A percentile compares a stretch with the other conserved stretches of the same genome.
phyloP scores from a whole-genome alignment of 257 asterid species.

The Henckelia pumila region DNA sequence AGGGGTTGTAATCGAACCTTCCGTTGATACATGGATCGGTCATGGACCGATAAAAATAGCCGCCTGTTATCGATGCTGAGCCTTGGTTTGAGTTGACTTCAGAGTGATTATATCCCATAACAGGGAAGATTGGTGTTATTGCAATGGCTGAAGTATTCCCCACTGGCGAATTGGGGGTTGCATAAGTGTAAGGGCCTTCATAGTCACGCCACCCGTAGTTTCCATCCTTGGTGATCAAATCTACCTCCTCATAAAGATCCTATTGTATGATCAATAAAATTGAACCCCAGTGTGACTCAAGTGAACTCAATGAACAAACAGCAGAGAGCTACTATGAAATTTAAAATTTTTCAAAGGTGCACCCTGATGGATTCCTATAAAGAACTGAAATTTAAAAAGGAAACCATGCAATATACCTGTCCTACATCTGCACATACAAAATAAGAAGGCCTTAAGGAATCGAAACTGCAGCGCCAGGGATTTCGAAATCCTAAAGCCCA shows the following conservation, averaged over 20 bases:
- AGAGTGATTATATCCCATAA: conserved; percentile 85
- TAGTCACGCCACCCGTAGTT: conserved; percentile 87
- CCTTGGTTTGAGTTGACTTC: conserved; percentile 61
- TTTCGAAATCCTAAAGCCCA: conserved; percentile 87
- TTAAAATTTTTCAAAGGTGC: too few species aligned
- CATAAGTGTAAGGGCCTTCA: conserved; percentile 48
- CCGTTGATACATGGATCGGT: conserved; percentile 80
- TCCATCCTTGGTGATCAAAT: conserved; percentile 70
- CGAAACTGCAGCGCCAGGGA: conserved; percentile 99
- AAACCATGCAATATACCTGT: conserved; percentile 47
- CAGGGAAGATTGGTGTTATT: conserved; percentile 58
- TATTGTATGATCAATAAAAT: conserved; percentile 21
- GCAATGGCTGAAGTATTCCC: conserved; percentile 50
- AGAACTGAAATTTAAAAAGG: neutral
- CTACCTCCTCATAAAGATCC: conserved; percentile 82
- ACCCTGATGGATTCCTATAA: neutral
- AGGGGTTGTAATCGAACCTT: conserved; percentile 38
- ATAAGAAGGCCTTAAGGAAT: conserved; percentile 79
- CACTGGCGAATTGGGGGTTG: conserved; percentile 39
- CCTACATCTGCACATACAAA: conserved; percentile 82
- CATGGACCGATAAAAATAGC: conserved; percentile 68
- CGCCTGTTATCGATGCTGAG: conserved; percentile 88
- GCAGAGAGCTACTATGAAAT: neutral
- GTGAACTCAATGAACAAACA: too few species aligned
- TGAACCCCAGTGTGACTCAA: neutral